Evolutionary conservation across 192 early-diverging fungal species (phyloP).

Genomic region (Coemansia sp.): DNA sequence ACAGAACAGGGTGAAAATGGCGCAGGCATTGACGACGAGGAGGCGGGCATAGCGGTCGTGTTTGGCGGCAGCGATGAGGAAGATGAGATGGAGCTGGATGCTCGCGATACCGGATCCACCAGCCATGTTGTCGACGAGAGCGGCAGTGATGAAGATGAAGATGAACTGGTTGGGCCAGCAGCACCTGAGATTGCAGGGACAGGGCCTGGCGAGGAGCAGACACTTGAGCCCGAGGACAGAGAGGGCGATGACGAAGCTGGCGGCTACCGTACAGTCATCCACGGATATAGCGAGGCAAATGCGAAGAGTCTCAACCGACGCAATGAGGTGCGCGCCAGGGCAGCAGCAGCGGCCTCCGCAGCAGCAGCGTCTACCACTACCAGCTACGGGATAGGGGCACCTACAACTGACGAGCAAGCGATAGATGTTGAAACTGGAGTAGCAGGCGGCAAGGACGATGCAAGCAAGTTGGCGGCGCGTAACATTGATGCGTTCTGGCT

Average conservation of each 20-base stretch:
- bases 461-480: conserved; percentile 59
- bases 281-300: conserved; percentile 38
- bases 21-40: conserved; percentile 62
- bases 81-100: conserved; percentile 61
- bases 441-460: conserved; percentile 6
- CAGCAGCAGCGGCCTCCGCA: conserved; percentile 9
- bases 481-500: conserved; percentile 98
- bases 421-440: not conserved
- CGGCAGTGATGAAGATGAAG: conserved; percentile 30
- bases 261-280: conserved; percentile 42
- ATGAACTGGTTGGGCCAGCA: not conserved
- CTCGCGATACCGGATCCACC: conserved; percentile 58
- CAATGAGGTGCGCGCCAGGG: conserved; percentile 35
- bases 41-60: conserved; percentile 90
- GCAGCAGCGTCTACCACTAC: conserved; percentile 13
- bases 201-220: conserved; percentile 2
- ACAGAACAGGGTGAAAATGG: conserved; percentile 3
- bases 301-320: conserved; percentile 28
- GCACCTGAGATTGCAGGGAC: not conserved
- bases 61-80: conserved; percentile 94
- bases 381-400: conserved; percentile 9
- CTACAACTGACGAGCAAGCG: conserved; percentile 10
- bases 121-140: conserved; percentile 43
- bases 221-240: conserved; percentile 1
- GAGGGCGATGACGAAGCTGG: conserved; percentile 29